Conservation (phyloP, 2,329 filamentous ascomycete species). For the Claviceps fusiformis region DNA sequence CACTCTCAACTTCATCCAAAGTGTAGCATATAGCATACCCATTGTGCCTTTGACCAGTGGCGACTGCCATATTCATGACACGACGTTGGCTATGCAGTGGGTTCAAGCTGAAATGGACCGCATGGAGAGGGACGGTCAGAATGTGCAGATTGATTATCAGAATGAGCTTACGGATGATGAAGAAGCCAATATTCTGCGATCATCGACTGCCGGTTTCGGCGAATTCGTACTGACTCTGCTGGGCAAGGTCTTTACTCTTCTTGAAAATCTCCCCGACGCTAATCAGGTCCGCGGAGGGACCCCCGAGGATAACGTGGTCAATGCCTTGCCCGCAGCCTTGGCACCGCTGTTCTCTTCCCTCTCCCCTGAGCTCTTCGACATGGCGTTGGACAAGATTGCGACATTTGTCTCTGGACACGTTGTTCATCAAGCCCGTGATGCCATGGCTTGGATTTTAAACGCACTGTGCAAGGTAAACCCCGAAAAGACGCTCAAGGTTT, state of each 20-base stretch:
- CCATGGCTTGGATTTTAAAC: conserved; percentile 98
- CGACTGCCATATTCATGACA: conserved; percentile 54
- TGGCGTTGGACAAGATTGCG: conserved; percentile 81
- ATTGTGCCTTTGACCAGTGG: conserved; percentile 59
- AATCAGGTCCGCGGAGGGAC: conserved; percentile 78
- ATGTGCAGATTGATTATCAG: conserved; percentile 74
- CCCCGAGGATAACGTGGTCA: conserved; percentile 93
- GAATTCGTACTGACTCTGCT: conserved; percentile 87
- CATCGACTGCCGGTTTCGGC: conserved; percentile 84
- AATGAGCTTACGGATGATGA: conserved; percentile 71
- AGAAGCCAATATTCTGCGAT: conserved; percentile 77
- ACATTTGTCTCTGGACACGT: conserved; percentile 88
- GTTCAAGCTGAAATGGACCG: conserved; percentile 87
- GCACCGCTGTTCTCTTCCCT: conserved; percentile 81
- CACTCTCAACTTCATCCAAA: conserved; percentile 88
- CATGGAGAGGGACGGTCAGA: conserved; percentile 77
- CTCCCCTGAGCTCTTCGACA: conserved; percentile 85
- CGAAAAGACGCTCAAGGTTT: conserved; percentile 78
- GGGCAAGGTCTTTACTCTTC: conserved; percentile 84
- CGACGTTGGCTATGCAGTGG: conserved; percentile 76
- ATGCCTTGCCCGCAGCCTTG: conserved; percentile 82
- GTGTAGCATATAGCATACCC: conserved; percentile 90
- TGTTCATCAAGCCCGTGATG: conserved; percentile 90
- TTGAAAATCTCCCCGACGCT: conserved; percentile 90
- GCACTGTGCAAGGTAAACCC: conserved; percentile 92